These are phyloP conservation scores for Naumovozyma baii DNA, from an alignment of 805 yeast genomes.

Conservation along the genomic window DNA sequence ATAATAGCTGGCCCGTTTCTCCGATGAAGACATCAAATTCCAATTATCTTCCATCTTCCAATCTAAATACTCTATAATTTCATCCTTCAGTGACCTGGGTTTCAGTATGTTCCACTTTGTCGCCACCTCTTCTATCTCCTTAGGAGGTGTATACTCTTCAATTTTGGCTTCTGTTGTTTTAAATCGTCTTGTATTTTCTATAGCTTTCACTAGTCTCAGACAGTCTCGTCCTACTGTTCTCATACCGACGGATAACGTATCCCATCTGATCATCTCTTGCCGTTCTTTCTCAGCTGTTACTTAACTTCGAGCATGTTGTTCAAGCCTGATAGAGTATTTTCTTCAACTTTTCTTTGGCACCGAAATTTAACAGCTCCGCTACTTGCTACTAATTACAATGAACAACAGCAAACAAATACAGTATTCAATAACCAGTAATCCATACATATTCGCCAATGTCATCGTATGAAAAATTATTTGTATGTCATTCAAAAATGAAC, in stretches of 20 bases:
- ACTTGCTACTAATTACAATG: not conserved
- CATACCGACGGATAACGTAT: not conserved
- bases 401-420: not conserved
- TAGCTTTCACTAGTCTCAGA: not conserved
- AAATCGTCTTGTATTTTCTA: not conserved
- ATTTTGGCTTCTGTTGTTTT: not conserved
- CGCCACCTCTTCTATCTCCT: constrained; percentile 15
- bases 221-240: not conserved
- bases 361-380: not conserved
- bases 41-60: constrained; percentile 29
- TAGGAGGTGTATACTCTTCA: not conserved
- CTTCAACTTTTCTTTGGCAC: not conserved
- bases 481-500: constrained; percentile 8
- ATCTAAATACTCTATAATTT: constrained; percentile 30
- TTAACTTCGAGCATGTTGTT: too few species aligned
- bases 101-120: constrained; percentile 29
- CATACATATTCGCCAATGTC: not conserved
- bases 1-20: constrained; percentile 28
- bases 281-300: too few species aligned
- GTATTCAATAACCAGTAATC: not conserved
- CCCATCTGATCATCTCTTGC: too few species aligned
- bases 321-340: too few species aligned
- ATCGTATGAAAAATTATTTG: constrained; percentile 16
- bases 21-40: constrained; percentile 23
- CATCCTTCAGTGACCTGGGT: constrained; percentile 26